A percentile compares a stretch with the other conserved stretches of the same genome.
These are phyloP conservation scores for Trichoderma sp. DNA, from an alignment of 2,329 filamentous ascomycete genomes.

Conservation along the genomic window DNA sequence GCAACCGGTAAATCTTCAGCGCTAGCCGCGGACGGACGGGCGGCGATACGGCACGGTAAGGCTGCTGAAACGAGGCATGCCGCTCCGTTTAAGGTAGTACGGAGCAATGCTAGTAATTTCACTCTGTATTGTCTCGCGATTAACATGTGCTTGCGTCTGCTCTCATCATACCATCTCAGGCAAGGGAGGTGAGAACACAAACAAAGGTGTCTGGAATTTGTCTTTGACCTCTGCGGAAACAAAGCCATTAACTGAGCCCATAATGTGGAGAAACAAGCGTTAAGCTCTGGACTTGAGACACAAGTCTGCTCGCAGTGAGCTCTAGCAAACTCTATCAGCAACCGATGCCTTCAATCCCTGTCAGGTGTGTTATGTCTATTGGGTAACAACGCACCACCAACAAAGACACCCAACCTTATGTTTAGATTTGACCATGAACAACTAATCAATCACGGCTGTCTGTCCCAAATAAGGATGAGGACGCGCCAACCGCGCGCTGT, in stretches of 20 bases:
- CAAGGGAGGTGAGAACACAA: background rate
- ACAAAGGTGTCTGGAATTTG: background rate
- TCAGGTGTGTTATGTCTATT: background rate
- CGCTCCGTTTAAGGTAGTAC: background rate
- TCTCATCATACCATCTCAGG: constrained; percentile 1
- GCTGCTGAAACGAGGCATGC: constrained; percentile 3
- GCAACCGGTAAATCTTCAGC: background rate
- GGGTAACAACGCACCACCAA: background rate
- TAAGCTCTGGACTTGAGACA: background rate
- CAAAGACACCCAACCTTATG: background rate
- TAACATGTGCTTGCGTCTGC: constrained; percentile 8
- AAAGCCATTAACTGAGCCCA: background rate
- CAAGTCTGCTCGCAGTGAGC: constrained; percentile 2
- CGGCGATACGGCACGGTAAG: constrained; percentile 9
- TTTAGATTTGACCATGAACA: background rate
- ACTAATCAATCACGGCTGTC: background rate
- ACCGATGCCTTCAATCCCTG: background rate
- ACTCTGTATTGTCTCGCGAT: background rate
- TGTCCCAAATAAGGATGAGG: background rate
- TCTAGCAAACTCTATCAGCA: constrained; percentile 3
- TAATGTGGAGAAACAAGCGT: background rate
- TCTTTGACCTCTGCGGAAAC: constrained; percentile 7
- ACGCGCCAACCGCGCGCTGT: background rate
- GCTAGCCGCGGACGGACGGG: constrained; percentile 12
- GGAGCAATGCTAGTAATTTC: background rate